Percentiles rank a stretch among this genome's conserved stretches.
phyloP scores from a whole-genome alignment of 371 early-diverging fungal species.

The Blyttiomyces sp. region DNA sequence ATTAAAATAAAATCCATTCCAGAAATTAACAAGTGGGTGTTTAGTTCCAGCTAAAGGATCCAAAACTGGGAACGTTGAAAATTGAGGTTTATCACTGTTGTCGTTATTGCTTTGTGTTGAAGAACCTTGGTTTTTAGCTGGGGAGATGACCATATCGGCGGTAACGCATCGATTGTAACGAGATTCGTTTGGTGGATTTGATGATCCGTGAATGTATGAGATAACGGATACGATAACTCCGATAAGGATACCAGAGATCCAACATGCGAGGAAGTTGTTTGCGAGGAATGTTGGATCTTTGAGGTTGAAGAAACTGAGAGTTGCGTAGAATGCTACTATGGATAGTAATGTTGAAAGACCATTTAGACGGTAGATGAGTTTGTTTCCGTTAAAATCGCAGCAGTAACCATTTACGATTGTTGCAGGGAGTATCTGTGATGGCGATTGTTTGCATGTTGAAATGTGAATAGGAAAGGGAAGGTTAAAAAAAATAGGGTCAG shows the following conservation, averaged over 20 bases:
- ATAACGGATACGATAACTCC: not conserved
- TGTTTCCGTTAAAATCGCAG: constrained; percentile 17
- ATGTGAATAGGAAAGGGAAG: no score
- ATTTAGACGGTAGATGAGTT: constrained; percentile 20
- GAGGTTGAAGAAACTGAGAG: not conserved
- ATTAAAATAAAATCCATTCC: constrained; percentile 24
- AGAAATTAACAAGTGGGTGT: constrained; percentile 10
- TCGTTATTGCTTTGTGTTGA: not conserved
- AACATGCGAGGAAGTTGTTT: constrained; percentile 10
- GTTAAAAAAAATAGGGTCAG: no score
- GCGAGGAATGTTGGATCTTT: constrained; percentile 21
- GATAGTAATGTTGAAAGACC: constrained; percentile 19
- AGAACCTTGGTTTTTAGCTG: not conserved
- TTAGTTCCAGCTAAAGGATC: constrained; percentile 1
- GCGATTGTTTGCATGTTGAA: no score
- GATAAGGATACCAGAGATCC: constrained; percentile 16
- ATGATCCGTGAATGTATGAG: not conserved
- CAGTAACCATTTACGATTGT: constrained; percentile 8
- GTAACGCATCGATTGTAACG: constrained; percentile 15
- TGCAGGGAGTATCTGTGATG: constrained; percentile 15
- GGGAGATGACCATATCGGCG: constrained; percentile 6
- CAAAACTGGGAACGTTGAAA: not conserved
- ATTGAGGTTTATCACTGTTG: no score
- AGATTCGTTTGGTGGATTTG: constrained; percentile 1
- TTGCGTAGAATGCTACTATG: constrained; percentile 2